These are phyloP conservation scores for Anthracocystis setariae DNA, from an alignment of 1,284 basidiomycete species.

Conservation along the genomic window DNA sequence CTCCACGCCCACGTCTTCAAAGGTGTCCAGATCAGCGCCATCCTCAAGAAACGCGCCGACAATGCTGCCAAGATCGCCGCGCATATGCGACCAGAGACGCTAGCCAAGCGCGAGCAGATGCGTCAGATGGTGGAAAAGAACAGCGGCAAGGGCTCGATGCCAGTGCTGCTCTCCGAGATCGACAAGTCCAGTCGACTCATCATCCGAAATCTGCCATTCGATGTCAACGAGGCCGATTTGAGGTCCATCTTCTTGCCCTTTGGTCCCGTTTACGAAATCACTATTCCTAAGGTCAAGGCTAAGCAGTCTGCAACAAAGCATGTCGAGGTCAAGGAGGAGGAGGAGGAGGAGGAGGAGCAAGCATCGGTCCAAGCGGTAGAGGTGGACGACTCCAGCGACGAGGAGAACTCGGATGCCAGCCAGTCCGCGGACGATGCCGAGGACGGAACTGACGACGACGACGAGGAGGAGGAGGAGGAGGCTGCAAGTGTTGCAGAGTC, in stretches of 20 bases:
- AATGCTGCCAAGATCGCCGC: conserved; percentile 71
- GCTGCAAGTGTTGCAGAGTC: conserved; percentile 40
- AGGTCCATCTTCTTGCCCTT: conserved; percentile 86
- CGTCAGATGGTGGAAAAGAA: conserved; percentile 64
- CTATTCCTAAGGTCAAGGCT: conserved; percentile 73
- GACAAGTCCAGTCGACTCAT: conserved; percentile 78
- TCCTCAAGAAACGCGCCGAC: conserved; percentile 87
- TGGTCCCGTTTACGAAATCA: conserved; percentile 86
- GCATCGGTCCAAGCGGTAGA: conserved; percentile 29
- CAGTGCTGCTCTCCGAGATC: conserved; percentile 37
- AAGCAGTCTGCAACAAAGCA: conserved; percentile 48
- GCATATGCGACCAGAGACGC: conserved; percentile 67
- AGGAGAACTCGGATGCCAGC: conserved; percentile 9
- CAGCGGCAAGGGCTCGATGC: conserved; percentile 46
- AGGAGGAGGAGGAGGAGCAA: conserved; percentile 33
- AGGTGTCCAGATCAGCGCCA: conserved; percentile 84
- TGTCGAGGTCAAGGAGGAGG: conserved; percentile 27
- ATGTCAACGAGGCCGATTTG: conserved; percentile 78
- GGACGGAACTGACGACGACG: conserved; percentile 2
- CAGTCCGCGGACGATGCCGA: conserved; percentile 18
- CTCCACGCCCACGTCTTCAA: conserved; percentile 95
- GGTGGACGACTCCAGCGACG: conserved; percentile 14
- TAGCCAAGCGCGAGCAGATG: conserved; percentile 68
- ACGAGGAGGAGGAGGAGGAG: conserved; percentile 67
- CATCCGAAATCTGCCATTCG: conserved; percentile 86